Evolutionary conservation across 495 filamentous ascomycete species (phyloP).

Genomic region (Talaromyces thailandensis): DNA sequence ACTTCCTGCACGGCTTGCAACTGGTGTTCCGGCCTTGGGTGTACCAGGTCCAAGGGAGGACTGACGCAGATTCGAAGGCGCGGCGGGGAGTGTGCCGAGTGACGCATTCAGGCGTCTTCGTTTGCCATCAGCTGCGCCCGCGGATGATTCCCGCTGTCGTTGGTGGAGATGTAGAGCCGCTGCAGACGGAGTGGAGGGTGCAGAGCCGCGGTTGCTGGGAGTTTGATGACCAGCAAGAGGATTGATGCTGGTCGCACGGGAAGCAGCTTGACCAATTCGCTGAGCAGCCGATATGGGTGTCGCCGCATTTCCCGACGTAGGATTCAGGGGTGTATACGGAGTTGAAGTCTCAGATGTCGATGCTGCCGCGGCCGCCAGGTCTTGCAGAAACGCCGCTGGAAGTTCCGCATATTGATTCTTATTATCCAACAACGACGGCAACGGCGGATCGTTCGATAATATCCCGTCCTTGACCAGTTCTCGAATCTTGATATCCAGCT

Average conservation of each 20-base stretch:
- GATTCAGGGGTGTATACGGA: conserved; percentile 29
- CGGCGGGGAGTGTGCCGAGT: conserved; percentile 54
- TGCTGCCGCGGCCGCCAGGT: conserved; percentile 10
- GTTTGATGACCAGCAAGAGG: conserved; percentile 17
- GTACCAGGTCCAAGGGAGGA: conserved; percentile 77
- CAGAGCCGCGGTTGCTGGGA: conserved; percentile 34
- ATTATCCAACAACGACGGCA: conserved; percentile 69
- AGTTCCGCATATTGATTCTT: conserved; percentile 48
- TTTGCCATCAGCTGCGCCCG: conserved; percentile 63
- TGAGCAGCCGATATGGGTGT: conserved; percentile 34
- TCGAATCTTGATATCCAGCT: conserved; percentile 80
- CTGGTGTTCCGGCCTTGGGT: conserved; percentile 67
- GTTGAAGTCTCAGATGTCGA: conserved; percentile 18
- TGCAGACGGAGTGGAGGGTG: conserved; percentile 57
- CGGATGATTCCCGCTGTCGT: conserved; percentile 67
- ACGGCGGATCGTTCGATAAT: conserved; percentile 65
- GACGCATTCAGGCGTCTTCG: conserved; percentile 61
- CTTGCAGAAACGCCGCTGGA: conserved; percentile 40
- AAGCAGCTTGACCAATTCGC: conserved; percentile 34
- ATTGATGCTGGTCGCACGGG: conserved; percentile 15
- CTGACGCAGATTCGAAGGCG: conserved; percentile 71
- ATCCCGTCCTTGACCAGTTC: conserved; percentile 71
- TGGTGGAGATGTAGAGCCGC: conserved; percentile 52
- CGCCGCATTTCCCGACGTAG: conserved; percentile 34
- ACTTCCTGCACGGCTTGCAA: conserved; percentile 57